Evolutionary conservation across 2,329 filamentous ascomycete species (phyloP).

Genomic region (Pestalotiopsis sp.): DNA sequence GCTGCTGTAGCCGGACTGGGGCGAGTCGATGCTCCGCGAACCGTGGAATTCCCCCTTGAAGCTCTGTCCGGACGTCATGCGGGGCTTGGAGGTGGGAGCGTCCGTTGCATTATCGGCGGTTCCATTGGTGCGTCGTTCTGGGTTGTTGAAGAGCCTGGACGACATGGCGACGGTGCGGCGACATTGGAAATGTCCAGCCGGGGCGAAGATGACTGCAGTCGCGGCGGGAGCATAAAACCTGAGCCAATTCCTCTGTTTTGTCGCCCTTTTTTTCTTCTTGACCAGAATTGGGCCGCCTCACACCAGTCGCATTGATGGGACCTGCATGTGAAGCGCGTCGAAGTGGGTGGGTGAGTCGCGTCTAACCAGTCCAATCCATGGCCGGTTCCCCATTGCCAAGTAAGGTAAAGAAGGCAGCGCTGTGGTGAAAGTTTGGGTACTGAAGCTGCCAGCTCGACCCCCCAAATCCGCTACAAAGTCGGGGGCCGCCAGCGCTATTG

Average conservation of each 20-base stretch:
- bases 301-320: not conserved
- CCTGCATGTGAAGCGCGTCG: slow-evolving; percentile 12
- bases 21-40: slow-evolving; percentile 23
- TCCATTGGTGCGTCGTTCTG: slow-evolving; percentile 46
- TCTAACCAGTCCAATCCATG: not conserved
- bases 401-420: not conserved
- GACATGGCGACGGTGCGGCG: slow-evolving; percentile 31
- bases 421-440: not conserved
- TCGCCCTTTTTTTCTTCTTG: not conserved
- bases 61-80: slow-evolving; percentile 28
- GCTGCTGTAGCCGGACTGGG: slow-evolving; percentile 34
- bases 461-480: slow-evolving; percentile 5
- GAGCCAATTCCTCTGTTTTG: not conserved
- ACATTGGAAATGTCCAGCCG: slow-evolving; percentile 26
- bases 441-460: not conserved
- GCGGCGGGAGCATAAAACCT: slow-evolving; percentile 17
- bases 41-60: slow-evolving; percentile 12
- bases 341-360: slow-evolving; percentile 7
- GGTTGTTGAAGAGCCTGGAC: slow-evolving; percentile 40
- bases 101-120: slow-evolving; percentile 31
- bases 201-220: slow-evolving; percentile 12
- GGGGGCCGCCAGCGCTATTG: not conserved
- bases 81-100: slow-evolving; percentile 24
- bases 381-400: not conserved
- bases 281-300: slow-evolving; percentile 15